Percentiles rank a stretch among this genome's conserved stretches.
phyloP scores from a whole-genome alignment of 805 yeast species.

The Groenewaldozyma tartarivorans region DNA sequence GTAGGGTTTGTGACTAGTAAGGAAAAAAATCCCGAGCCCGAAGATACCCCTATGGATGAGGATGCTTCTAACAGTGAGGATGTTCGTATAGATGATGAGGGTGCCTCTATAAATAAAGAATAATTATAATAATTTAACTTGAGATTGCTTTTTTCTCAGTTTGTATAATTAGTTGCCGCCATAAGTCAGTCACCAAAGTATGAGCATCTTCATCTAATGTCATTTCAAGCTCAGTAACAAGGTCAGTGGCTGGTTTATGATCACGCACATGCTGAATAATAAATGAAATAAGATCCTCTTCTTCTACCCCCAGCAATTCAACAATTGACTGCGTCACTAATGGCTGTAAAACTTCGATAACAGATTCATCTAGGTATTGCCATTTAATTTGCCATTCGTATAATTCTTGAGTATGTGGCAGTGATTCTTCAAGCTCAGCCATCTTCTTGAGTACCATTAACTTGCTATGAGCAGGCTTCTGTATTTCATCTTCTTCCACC shows the following conservation, averaged over 20 bases:
- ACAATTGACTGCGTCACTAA: slow-evolving; percentile 17
- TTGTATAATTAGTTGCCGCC: slow-evolving; percentile 19
- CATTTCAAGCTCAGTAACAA: slow-evolving; percentile 22
- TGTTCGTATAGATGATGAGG: neutral
- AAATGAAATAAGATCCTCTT: slow-evolving; percentile 26
- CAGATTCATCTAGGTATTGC: slow-evolving; percentile 15
- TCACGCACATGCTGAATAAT: slow-evolving; percentile 18
- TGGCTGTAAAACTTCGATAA: slow-evolving; percentile 17
- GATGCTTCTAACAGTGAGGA: neutral
- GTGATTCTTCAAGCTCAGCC: slow-evolving; percentile 6
- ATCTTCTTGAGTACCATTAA: neutral
- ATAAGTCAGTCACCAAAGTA: slow-evolving; percentile 17
- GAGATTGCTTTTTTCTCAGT: slow-evolving; percentile 11
- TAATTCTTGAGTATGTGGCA: slow-evolving; percentile 16
- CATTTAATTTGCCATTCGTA: slow-evolving; percentile 19
- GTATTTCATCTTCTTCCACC: slow-evolving; percentile 5
- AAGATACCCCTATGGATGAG: neutral
- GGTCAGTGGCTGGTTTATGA: slow-evolving; percentile 19
- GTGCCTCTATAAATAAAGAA: neutral
- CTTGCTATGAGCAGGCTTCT: neutral
- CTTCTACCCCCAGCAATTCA: slow-evolving; percentile 26
- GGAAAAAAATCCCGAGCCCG: neutral
- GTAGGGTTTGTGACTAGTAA: slow-evolving; percentile 18
- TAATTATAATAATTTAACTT: neutral
- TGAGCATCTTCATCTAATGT: slow-evolving; percentile 38